Percentiles rank a stretch among this genome's conserved stretches.
These are phyloP conservation scores for Penicillium sp. DNA, from an alignment of 2,329 filamentous ascomycete species.

Conservation along the genomic window DNA sequence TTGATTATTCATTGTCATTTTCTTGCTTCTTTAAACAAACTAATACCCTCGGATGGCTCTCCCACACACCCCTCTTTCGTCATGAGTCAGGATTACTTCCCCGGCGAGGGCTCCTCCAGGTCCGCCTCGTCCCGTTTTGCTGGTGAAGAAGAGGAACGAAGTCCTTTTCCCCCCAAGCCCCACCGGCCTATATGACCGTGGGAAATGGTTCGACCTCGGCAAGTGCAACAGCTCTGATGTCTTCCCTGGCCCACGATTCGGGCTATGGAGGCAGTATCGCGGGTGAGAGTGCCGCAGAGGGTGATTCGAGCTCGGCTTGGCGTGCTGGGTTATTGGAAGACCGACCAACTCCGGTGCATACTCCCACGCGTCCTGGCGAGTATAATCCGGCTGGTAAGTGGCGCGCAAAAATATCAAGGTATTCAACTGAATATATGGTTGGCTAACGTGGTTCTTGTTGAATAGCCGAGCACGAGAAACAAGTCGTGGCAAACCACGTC, in stretches of 20 bases:
- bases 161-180: slow-evolving; percentile 30
- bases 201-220: slow-evolving; percentile 78
- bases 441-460: slow-evolving; percentile 16
- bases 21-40: slow-evolving; percentile 11
- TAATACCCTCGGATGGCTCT: slow-evolving; percentile 18
- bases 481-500: slow-evolving; percentile 74
- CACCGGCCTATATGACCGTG: slow-evolving; percentile 80
- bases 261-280: slow-evolving; percentile 83
- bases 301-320: slow-evolving; percentile 49
- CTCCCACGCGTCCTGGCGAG: slow-evolving; percentile 51
- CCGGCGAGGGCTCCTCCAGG: slow-evolving; percentile 35
- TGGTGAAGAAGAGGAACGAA: slow-evolving; percentile 29
- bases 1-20: slow-evolving; percentile 5
- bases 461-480: slow-evolving; percentile 62
- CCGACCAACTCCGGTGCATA: slow-evolving; percentile 57
- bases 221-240: slow-evolving; percentile 76
- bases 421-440: not conserved
- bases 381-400: slow-evolving; percentile 45
- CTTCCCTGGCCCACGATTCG: slow-evolving; percentile 81
- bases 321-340: slow-evolving; percentile 58
- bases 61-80: slow-evolving; percentile 13
- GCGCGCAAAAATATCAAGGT: not conserved
- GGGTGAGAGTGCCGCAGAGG: slow-evolving; percentile 57
- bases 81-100: slow-evolving; percentile 48
- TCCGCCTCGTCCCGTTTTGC: slow-evolving; percentile 37